Percentiles rank a stretch among this genome's conserved stretches.
Conservation (phyloP, 169 alveolate genomes). For the Plasmodium vinckei region DNA sequence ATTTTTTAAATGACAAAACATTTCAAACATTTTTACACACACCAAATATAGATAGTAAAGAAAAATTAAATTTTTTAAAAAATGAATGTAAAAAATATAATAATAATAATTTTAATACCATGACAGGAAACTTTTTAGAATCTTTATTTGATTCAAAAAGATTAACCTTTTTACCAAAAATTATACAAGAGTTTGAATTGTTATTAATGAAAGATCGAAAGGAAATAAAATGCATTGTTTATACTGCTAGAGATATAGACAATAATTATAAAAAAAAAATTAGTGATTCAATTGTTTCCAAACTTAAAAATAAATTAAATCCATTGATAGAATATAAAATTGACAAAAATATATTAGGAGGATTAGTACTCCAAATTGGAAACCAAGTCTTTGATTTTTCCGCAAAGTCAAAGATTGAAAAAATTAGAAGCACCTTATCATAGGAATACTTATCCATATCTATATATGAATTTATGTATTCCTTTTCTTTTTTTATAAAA, state of each 20-base stretch:
- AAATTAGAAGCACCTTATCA: constrained; percentile 37
- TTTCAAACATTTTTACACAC: constrained; percentile 41
- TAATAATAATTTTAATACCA: constrained; percentile 39
- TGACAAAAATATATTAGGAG: constrained; percentile 56
- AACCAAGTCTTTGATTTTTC: constrained; percentile 73
- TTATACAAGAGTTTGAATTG: constrained; percentile 68
- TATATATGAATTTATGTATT: neutral
- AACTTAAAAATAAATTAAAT: constrained; percentile 49
- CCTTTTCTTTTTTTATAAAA: neutral
- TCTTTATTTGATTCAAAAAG: constrained; percentile 73
- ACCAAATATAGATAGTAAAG: constrained; percentile 60
- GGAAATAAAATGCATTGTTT: constrained; percentile 71
- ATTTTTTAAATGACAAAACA: constrained; percentile 38
- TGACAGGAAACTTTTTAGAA: constrained; percentile 54
- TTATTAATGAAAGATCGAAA: constrained; percentile 55
- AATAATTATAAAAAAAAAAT: constrained; percentile 49
- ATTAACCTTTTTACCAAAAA: constrained; percentile 35
- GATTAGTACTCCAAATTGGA: constrained; percentile 61
- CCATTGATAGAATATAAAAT: constrained; percentile 57
- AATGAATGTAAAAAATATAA: constrained; percentile 58
- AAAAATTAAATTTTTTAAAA: constrained; percentile 57
- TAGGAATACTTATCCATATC: neutral
- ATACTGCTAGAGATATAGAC: constrained; percentile 62
- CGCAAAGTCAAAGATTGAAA: constrained; percentile 69
- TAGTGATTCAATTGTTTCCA: constrained; percentile 29